Conservation (phyloP, 106 monocot genomes). For the Dendrobium nobile region DNA sequence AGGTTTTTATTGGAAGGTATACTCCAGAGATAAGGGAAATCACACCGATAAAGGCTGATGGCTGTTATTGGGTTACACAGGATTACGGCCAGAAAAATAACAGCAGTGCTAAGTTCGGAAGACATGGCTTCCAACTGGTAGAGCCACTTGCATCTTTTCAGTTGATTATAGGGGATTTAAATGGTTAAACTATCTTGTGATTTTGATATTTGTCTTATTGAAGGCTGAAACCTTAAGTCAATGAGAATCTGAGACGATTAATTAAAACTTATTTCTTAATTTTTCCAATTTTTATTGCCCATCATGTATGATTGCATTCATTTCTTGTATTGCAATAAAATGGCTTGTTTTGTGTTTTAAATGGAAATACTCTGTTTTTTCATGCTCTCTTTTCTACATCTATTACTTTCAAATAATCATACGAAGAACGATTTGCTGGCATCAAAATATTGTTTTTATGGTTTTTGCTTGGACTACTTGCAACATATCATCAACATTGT, state of each 20-base stretch:
- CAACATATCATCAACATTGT: neutral
- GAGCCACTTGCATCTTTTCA: neutral
- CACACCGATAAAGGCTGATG: constrained; percentile 24
- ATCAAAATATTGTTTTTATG: neutral
- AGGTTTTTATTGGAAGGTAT: constrained; percentile 47
- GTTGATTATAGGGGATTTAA: neutral
- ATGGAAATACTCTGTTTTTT: neutral
- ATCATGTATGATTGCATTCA: neutral
- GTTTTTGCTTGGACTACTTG: neutral
- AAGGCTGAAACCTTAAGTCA: neutral
- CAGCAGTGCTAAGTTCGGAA: constrained; percentile 58
- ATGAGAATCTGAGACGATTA: neutral
- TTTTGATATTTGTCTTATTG: no score
- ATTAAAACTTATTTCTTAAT: neutral
- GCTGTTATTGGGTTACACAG: constrained; percentile 57
- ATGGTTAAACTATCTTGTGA: neutral
- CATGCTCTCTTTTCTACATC: neutral
- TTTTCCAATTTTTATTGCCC: neutral
- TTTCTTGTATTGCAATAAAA: neutral
- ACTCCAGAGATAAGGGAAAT: constrained; percentile 29
- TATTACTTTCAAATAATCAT: neutral
- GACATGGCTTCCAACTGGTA: constrained; percentile 66
- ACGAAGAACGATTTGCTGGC: neutral
- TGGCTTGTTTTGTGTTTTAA: neutral
- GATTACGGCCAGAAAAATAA: constrained; percentile 49